Evolutionary conservation across 73 alveolate species (phyloP).

Genomic region (Paramecium sonneborni): DNA sequence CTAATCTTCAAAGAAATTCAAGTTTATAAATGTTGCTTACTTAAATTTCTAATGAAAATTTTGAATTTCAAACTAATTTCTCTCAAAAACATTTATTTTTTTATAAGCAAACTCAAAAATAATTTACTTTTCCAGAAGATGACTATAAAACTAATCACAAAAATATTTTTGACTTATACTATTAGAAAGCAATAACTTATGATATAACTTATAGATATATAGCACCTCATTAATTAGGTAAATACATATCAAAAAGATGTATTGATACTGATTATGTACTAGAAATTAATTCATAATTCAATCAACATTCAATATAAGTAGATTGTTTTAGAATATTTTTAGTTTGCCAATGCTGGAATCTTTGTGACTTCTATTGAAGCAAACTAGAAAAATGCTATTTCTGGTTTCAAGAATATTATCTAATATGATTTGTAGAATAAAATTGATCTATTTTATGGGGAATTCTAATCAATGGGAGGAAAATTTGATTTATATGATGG

Average conservation of each 20-base stretch:
- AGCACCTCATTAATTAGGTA: background rate
- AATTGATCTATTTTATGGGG: background rate
- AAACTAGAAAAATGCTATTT: background rate
- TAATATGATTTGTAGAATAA: background rate
- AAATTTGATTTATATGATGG: background rate
- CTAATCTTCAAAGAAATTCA: background rate
- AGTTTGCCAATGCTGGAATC: constrained; percentile 9
- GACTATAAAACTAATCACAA: background rate
- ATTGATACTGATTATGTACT: background rate
- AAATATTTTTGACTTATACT: background rate
- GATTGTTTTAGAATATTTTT: background rate
- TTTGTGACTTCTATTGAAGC: background rate
- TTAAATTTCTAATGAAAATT: background rate
- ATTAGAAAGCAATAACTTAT: background rate
- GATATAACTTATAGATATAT: background rate
- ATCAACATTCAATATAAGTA: background rate
- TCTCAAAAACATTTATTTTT: background rate
- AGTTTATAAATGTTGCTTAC: background rate
- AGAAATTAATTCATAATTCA: background rate
- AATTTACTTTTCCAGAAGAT: background rate
- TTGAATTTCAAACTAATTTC: background rate
- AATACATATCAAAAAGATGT: constrained; percentile 1
- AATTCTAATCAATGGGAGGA: background rate
- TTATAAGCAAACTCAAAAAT: background rate
- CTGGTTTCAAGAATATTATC: background rate